Percentiles rank a stretch among this genome's conserved stretches.
Conservation (phyloP, 805 yeast species). For the Nakazawaea ishiwadae region DNA sequence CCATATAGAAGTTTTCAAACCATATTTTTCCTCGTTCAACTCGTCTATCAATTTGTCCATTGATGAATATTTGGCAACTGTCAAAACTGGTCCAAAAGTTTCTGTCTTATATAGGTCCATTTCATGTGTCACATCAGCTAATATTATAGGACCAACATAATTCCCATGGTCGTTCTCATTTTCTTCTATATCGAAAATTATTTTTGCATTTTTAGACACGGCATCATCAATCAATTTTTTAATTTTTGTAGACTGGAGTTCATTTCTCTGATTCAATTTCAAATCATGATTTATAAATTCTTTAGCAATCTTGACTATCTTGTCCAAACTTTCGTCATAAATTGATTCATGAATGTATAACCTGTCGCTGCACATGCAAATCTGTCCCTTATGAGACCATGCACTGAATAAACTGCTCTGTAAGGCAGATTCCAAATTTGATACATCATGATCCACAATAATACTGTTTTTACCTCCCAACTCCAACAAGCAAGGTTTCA, state of each 20-base stretch:
- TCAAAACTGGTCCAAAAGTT: slow-evolving; percentile 39
- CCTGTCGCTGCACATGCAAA: slow-evolving; percentile 42
- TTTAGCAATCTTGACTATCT: slow-evolving; percentile 15
- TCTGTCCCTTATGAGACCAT: slow-evolving; percentile 42
- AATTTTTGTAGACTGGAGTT: slow-evolving; percentile 20
- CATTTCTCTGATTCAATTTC: slow-evolving; percentile 27
- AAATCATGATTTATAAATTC: slow-evolving; percentile 19
- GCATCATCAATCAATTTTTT: slow-evolving; percentile 30
- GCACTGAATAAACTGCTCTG: slow-evolving; percentile 25
- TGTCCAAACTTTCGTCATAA: slow-evolving; percentile 25
- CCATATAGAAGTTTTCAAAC: slow-evolving; percentile 41
- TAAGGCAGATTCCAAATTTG: slow-evolving; percentile 29
- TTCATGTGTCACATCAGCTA: slow-evolving; percentile 26
- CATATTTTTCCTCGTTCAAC: slow-evolving; percentile 28
- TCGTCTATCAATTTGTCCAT: slow-evolving; percentile 17
- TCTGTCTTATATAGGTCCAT: slow-evolving; percentile 29
- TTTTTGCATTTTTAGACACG: slow-evolving; percentile 30
- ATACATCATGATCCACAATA: slow-evolving; percentile 28
- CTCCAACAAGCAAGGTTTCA: slow-evolving; percentile 39
- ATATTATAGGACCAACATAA: slow-evolving; percentile 25
- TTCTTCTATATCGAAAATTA: slow-evolving; percentile 21
- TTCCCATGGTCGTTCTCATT: slow-evolving; percentile 4
- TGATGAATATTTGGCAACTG: slow-evolving; percentile 24
- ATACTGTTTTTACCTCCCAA: slow-evolving; percentile 41
- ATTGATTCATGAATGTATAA: slow-evolving; percentile 30